phyloP scores from a whole-genome alignment of 1,284 basidiomycete species.

The Athelia psychrophila region DNA sequence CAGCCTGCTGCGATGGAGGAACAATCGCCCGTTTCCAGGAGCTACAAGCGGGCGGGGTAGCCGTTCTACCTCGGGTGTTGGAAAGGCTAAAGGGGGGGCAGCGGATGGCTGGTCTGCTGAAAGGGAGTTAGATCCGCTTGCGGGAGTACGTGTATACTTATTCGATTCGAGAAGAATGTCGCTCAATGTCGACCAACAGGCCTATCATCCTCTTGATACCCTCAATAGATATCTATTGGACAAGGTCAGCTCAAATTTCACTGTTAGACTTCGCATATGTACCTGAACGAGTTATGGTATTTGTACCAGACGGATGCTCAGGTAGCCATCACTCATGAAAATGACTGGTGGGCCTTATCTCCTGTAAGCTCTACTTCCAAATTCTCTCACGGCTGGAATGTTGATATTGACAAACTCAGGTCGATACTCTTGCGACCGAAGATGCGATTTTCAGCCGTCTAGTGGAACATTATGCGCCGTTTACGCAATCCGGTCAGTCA shows the following conservation, averaged over 20 bases:
- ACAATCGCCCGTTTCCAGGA: no score
- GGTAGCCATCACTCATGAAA: not conserved
- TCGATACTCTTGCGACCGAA: not conserved
- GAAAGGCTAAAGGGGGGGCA: not conserved
- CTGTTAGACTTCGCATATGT: not conserved
- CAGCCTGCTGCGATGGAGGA: no score
- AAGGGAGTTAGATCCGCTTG: not conserved
- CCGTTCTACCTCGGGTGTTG: no score
- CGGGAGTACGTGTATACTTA: not conserved
- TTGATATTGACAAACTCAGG: not conserved
- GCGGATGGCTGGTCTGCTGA: not conserved
- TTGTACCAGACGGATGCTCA: not conserved
- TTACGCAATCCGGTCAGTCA: not conserved
- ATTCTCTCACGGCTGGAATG: not conserved
- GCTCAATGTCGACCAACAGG: not conserved
- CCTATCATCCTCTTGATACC: not conserved
- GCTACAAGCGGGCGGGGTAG: no score
- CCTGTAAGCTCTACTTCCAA: not conserved
- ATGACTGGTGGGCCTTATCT: not conserved
- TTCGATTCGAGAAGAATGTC: not conserved
- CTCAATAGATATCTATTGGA: not conserved
- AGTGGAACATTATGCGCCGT: not conserved
- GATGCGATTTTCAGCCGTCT: not conserved
- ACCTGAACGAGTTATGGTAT: not conserved
- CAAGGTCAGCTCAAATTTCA: not conserved